A percentile compares a stretch with the other conserved stretches of the same genome.
These are phyloP conservation scores for Yarrowia hollandica DNA, from an alignment of 805 yeast species.

Conservation along the genomic window DNA sequence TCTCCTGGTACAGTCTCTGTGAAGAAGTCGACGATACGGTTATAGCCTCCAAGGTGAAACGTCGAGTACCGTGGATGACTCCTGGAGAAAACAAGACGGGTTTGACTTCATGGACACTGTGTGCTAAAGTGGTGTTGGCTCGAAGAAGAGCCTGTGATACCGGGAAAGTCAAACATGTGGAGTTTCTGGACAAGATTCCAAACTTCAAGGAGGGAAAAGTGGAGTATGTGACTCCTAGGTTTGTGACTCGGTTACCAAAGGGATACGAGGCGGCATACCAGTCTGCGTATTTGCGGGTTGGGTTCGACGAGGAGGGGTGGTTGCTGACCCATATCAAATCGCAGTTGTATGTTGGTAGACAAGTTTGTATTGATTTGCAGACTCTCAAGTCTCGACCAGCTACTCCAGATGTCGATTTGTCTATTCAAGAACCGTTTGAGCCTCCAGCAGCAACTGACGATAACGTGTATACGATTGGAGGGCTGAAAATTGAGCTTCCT, in stretches of 20 bases:
- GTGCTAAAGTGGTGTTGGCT: neutral
- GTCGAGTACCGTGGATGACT: neutral
- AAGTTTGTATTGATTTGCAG: neutral
- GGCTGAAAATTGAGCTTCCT: neutral
- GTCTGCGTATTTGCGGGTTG: no score
- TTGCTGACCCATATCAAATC: neutral
- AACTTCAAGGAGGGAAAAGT: neutral
- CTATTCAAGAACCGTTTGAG: no score
- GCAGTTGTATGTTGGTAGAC: neutral
- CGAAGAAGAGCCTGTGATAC: neutral
- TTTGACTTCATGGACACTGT: neutral
- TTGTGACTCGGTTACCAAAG: no score
- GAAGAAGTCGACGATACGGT: neutral
- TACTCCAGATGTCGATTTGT: no score
- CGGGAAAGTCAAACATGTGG: neutral
- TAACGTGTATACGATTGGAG: neutral
- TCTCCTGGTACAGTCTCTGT: neutral
- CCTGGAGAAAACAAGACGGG: neutral
- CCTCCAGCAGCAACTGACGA: no score
- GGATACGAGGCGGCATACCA: no score
- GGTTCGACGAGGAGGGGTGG: no score
- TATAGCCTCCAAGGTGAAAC: neutral
- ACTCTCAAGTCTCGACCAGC: neutral
- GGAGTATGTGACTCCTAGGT: neutral
- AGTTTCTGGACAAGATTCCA: neutral